Evolutionary conservation across 2,329 filamentous ascomycete species (phyloP).

Genomic region (Hypocreales sp.): DNA sequence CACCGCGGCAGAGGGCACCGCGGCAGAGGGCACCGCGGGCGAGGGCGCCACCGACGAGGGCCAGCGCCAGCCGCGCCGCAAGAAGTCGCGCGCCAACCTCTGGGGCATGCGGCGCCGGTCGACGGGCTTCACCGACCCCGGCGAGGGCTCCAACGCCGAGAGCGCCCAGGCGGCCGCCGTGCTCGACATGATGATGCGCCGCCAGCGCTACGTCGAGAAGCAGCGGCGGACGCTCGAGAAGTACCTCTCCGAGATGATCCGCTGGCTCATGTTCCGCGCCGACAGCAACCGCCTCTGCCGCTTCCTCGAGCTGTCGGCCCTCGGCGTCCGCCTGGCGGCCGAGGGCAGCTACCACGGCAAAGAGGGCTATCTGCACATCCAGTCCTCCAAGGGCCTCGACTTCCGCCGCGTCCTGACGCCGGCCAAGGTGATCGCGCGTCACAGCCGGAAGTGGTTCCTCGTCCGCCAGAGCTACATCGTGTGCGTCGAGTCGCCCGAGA

Average conservation of each 20-base stretch:
- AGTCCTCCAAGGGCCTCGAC: slow-evolving; percentile 78
- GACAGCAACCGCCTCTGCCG: slow-evolving; percentile 94
- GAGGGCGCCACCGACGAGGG: slow-evolving; percentile 39
- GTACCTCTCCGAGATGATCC: slow-evolving; percentile 86
- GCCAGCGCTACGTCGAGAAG: slow-evolving; percentile 56
- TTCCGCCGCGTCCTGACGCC: slow-evolving; percentile 70
- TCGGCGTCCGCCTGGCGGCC: slow-evolving; percentile 83
- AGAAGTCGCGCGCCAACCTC: slow-evolving; percentile 36
- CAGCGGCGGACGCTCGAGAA: slow-evolving; percentile 77
- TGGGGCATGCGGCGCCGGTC: slow-evolving; percentile 37
- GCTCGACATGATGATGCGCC: slow-evolving; percentile 25
- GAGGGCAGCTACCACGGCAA: slow-evolving; percentile 97
- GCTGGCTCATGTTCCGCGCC: slow-evolving; percentile 90
- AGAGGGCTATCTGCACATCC: slow-evolving; percentile 85
- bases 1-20: no score
- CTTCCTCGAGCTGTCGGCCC: slow-evolving; percentile 84
- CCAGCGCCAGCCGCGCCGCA: slow-evolving; percentile 19
- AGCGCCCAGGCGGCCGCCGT: slow-evolving; percentile 29
- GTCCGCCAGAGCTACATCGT: slow-evolving; percentile 97
- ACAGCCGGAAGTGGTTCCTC: slow-evolving; percentile 92
- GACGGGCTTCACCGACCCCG: slow-evolving; percentile 30
- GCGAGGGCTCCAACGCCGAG: slow-evolving; percentile 25
- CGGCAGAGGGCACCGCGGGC: slow-evolving; percentile 47
- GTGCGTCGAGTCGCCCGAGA: slow-evolving; percentile 95
- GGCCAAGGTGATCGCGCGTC: slow-evolving; percentile 61